Evolutionary conservation across 2,329 filamentous ascomycete genomes (phyloP).

Genomic region (Sclerotinia trifoliorum): DNA sequence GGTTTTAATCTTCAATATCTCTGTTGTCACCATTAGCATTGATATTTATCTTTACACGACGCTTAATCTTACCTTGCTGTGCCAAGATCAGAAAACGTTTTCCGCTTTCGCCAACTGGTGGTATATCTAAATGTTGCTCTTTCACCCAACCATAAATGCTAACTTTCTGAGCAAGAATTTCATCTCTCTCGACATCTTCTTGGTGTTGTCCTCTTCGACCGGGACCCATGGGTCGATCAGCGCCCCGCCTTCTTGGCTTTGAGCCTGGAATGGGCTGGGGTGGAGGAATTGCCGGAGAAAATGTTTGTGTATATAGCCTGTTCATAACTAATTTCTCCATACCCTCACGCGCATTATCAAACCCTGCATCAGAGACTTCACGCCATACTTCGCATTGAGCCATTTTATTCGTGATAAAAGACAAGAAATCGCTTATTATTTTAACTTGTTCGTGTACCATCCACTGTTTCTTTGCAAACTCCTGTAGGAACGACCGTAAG

Average conservation of each 20-base stretch:
- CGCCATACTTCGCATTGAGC: constrained; percentile 94
- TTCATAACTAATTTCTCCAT: constrained; percentile 99
- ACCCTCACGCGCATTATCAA: constrained; percentile 95
- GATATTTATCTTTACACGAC: background rate
- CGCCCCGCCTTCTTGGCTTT: constrained; percentile 66
- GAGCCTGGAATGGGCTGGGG: constrained; percentile 70
- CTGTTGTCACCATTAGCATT: constrained; percentile 47
- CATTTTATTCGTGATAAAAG: constrained; percentile 99
- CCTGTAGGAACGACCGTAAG: constrained; percentile 86
- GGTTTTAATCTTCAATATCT: constrained; percentile 92
- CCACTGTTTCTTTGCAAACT: constrained; percentile 98
- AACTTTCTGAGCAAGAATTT: constrained; percentile 94
- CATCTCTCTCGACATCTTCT: constrained; percentile 94
- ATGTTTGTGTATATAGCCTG: constrained; percentile 89
- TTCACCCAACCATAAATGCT: constrained; percentile 94
- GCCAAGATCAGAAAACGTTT: constrained; percentile 84
- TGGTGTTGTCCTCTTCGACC: constrained; percentile 95
- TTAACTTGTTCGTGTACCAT: constrained; percentile 99
- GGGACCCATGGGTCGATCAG: constrained; percentile 68
- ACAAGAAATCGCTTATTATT: constrained; percentile 93
- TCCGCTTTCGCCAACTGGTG: constrained; percentile 78
- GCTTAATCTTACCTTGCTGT: constrained; percentile 65
- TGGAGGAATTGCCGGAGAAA: constrained; percentile 87
- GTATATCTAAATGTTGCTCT: constrained; percentile 92
- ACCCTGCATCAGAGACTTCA: constrained; percentile 92